Conservation (phyloP, 345 rosid genomes). For the Eucalyptus tenuipes region DNA sequence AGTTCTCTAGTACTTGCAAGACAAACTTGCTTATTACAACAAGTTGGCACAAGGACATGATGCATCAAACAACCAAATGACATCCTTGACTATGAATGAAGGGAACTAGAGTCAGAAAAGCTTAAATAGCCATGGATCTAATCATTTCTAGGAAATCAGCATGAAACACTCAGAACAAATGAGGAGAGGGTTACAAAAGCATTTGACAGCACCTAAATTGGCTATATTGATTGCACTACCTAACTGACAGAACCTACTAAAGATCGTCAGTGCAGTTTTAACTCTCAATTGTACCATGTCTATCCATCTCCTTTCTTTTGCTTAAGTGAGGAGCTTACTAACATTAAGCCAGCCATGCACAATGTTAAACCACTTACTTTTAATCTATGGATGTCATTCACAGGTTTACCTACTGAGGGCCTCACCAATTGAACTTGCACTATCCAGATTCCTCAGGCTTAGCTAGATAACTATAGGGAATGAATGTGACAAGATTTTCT, state of each 20-base stretch:
- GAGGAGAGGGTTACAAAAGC: background rate
- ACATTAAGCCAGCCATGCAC: background rate
- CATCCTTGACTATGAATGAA: background rate
- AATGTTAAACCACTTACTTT: background rate
- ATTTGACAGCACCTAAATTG: background rate
- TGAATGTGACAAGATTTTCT: background rate
- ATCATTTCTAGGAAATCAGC: background rate
- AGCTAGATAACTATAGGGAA: background rate
- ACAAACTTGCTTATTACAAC: background rate
- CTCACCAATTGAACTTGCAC: background rate
- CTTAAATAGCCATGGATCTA: background rate
- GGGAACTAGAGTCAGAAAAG: background rate
- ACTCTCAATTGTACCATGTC: background rate
- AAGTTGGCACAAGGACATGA: background rate
- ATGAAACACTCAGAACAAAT: background rate
- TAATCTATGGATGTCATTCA: background rate
- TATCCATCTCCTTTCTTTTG: background rate
- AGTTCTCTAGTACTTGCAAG: background rate
- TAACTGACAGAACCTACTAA: background rate
- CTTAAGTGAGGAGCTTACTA: background rate
- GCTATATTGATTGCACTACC: background rate
- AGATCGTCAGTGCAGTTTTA: background rate
- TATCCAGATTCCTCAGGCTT: background rate
- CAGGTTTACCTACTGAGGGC: background rate
- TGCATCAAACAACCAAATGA: background rate